These are phyloP conservation scores for Suhomyces sp. DNA, from an alignment of 805 yeast species.

Conservation along the genomic window DNA sequence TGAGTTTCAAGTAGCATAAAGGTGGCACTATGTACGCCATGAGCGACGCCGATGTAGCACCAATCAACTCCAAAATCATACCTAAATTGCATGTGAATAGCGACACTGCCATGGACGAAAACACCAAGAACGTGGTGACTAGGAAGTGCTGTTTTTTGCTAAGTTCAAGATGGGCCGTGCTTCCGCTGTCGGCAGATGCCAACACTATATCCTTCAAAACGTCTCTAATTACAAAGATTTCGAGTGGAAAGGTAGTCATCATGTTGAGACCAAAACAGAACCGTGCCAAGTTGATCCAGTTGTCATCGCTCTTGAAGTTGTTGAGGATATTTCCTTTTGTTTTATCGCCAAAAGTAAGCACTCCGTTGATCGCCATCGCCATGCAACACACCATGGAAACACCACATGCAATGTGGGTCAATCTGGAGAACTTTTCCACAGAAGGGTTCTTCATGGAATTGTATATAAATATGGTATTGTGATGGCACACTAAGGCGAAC, in stretches of 20 bases:
- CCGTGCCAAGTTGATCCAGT: constrained; percentile 79
- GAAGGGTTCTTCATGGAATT: constrained; percentile 79
- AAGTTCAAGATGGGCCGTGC: constrained; percentile 39
- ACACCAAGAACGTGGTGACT: constrained; percentile 63
- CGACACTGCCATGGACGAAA: constrained; percentile 71
- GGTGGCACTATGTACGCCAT: constrained; percentile 95
- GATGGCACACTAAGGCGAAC: constrained; percentile 94
- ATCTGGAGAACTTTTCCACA: constrained; percentile 63
- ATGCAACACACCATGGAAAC: constrained; percentile 79
- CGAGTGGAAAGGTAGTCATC: constrained; percentile 90
- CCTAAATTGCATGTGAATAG: constrained; percentile 85
- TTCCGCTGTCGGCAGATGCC: constrained; percentile 19
- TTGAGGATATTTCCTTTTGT: constrained; percentile 88
- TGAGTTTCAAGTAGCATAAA: constrained; percentile 68
- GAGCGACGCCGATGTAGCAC: constrained; percentile 88
- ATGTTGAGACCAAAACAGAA: constrained; percentile 88
- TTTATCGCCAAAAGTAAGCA: constrained; percentile 65
- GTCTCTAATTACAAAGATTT: constrained; percentile 85
- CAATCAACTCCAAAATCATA: constrained; percentile 82
- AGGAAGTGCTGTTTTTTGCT: constrained; percentile 51
- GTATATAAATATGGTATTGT: constrained; percentile 85
- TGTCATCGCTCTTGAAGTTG: constrained; percentile 76
- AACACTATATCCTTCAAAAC: constrained; percentile 66
- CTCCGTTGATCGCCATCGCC: constrained; percentile 76
- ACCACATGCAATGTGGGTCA: constrained; percentile 81